These are phyloP conservation scores for Backusella tarrabulga DNA, from an alignment of 192 early-diverging fungal genomes.

Conservation along the genomic window DNA sequence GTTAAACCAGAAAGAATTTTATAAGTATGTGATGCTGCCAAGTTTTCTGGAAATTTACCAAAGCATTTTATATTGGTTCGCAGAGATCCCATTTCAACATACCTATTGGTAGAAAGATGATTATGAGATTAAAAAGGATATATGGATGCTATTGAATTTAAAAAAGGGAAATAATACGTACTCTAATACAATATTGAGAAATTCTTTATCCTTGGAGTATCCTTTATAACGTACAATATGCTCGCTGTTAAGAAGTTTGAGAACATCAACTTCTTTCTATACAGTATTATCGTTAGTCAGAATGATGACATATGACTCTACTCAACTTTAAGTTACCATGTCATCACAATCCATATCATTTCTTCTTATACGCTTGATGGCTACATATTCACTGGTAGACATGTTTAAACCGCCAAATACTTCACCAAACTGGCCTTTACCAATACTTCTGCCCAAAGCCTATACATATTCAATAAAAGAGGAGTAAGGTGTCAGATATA, in stretches of 20 bases:
- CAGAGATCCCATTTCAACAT: constrained; percentile 92
- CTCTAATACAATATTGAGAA: constrained; percentile 86
- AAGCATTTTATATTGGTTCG: constrained; percentile 82
- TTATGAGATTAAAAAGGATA: neutral
- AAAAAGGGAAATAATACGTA: neutral
- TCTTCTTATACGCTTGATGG: constrained; percentile 83
- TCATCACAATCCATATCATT: constrained; percentile 61
- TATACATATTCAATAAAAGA: constrained; percentile 18
- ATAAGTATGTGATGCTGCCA: constrained; percentile 82
- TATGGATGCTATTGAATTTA: neutral
- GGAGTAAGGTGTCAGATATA: neutral
- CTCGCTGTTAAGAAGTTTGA: constrained; percentile 75
- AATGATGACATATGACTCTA: neutral
- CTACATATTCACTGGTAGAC: constrained; percentile 77
- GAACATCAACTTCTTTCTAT: constrained; percentile 77
- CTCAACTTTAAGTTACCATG: constrained; percentile 50
- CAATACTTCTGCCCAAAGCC: constrained; percentile 83
- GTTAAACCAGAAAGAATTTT: constrained; percentile 88
- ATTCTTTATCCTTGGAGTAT: constrained; percentile 66
- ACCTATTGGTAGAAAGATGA: constrained; percentile 25
- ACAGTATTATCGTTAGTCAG: neutral
- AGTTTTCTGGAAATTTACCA: constrained; percentile 86
- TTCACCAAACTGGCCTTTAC: constrained; percentile 85
- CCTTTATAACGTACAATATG: constrained; percentile 84
- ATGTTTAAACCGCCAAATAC: constrained; percentile 79